Evolutionary conservation across 108 stramenopile species (phyloP).

Genomic region (Pseudonitzschia multistriata): DNA sequence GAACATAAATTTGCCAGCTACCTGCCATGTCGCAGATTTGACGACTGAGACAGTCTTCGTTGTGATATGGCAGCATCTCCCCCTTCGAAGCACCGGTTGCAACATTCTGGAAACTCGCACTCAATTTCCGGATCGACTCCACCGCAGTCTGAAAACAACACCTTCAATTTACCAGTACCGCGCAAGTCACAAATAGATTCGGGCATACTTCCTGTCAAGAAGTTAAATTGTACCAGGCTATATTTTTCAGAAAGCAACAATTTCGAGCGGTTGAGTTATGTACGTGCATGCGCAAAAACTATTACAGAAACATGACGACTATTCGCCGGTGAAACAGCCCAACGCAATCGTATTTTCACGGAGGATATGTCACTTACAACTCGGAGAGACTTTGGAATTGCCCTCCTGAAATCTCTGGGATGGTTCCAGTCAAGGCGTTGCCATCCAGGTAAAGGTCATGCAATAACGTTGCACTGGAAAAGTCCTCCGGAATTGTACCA

Average conservation of each 20-base stretch:
- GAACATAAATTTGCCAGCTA: neutral
- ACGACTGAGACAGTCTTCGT: neutral
- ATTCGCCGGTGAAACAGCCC: neutral
- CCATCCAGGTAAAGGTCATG: slow-evolving; percentile 56
- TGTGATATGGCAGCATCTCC: neutral
- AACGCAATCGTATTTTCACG: neutral
- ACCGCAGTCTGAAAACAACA: slow-evolving; percentile 49
- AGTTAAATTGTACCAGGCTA: slow-evolving; percentile 39
- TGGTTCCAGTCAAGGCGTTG: slow-evolving; percentile 53
- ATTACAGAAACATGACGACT: neutral
- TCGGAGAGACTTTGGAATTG: slow-evolving; percentile 35
- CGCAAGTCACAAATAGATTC: slow-evolving; percentile 36
- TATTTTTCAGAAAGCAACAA: neutral
- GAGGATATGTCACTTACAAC: slow-evolving; percentile 13
- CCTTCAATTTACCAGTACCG: slow-evolving; percentile 28
- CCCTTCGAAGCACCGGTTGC: slow-evolving; percentile 49
- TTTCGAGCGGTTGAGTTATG: neutral
- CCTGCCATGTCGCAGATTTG: neutral
- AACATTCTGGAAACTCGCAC: slow-evolving; percentile 50
- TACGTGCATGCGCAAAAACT: neutral
- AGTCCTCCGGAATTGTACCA: slow-evolving; percentile 66
- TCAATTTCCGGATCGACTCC: slow-evolving; percentile 36
- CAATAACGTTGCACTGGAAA: slow-evolving; percentile 29
- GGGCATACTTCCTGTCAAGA: slow-evolving; percentile 46
- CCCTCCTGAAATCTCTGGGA: slow-evolving; percentile 33